These are phyloP conservation scores for Candida pseudocylindracea DNA, from an alignment of 1,139 yeast genomes.

Conservation along the genomic window DNA sequence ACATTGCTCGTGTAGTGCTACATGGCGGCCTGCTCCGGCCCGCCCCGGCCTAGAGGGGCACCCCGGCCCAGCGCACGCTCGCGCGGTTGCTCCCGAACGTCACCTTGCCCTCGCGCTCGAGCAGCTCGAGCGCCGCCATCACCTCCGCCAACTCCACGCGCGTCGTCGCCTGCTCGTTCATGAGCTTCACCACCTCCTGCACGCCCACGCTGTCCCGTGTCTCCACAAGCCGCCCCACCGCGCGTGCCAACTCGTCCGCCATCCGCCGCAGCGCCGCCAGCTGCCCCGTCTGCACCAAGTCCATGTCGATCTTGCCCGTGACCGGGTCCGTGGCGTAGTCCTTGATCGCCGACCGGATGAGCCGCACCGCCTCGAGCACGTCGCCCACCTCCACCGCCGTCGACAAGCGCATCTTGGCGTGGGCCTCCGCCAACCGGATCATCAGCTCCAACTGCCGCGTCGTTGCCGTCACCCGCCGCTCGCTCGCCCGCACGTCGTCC, in stretches of 20 bases:
- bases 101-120: slow-evolving; percentile 58
- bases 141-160: slow-evolving; percentile 54
- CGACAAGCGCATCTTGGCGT: slow-evolving; percentile 85
- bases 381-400: slow-evolving; percentile 50
- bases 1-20: too few species aligned
- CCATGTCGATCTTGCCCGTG: slow-evolving; percentile 96
- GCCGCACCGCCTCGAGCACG: slow-evolving; percentile 85
- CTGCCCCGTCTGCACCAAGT: slow-evolving; percentile 88
- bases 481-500: slow-evolving; percentile 71
- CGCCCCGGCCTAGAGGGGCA: too few species aligned
- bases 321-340: slow-evolving; percentile 96
- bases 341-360: slow-evolving; percentile 82
- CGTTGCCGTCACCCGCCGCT: slow-evolving; percentile 89
- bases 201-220: slow-evolving; percentile 24
- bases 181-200: slow-evolving; percentile 32
- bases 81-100: too few species aligned
- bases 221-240: slow-evolving; percentile 14
- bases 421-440: slow-evolving; percentile 91
- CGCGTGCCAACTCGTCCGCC: slow-evolving; percentile 51
- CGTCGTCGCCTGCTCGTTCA: slow-evolving; percentile 50
- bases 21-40: too few species aligned
- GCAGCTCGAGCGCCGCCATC: slow-evolving; percentile 40
- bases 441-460: slow-evolving; percentile 91
- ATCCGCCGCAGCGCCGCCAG: slow-evolving; percentile 70
- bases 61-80: too few species aligned